These are phyloP conservation scores for Lentinula lateritia DNA, from an alignment of 768 basidiomycete species.

Conservation along the genomic window DNA sequence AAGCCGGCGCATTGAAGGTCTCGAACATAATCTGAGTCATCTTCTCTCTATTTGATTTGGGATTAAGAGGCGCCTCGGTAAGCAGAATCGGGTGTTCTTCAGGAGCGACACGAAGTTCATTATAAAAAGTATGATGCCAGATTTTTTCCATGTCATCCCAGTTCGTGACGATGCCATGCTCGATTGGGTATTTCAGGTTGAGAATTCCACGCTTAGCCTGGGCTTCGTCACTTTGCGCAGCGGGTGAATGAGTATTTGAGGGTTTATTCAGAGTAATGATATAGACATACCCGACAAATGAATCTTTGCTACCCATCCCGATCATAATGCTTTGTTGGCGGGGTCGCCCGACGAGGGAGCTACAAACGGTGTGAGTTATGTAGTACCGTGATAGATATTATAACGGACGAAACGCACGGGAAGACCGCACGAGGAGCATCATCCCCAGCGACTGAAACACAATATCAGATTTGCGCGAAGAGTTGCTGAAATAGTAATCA, in stretches of 20 bases:
- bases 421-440: constrained; percentile 92
- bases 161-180: constrained; percentile 94
- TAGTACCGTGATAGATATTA: background rate
- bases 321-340: constrained; percentile 96
- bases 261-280: background rate
- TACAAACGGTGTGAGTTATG: constrained; percentile 18
- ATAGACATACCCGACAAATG: constrained; percentile 78
- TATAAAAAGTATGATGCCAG: constrained; percentile 96
- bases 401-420: constrained; percentile 56
- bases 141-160: constrained; percentile 99
- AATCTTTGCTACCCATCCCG: constrained; percentile 95
- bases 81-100: constrained; percentile 48
- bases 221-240: constrained; percentile 66
- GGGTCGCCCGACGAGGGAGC: constrained; percentile 91
- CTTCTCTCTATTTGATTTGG: constrained; percentile 63
- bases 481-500: constrained; percentile 17
- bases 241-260: constrained; percentile 13
- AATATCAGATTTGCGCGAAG: constrained; percentile 11
- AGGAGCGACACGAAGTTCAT: constrained; percentile 72
- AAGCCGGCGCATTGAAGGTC: constrained; percentile 68
- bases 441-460: constrained; percentile 66
- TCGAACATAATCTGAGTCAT: constrained; percentile 74
- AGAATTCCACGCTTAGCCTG: constrained; percentile 95
- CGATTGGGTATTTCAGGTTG: constrained; percentile 88
- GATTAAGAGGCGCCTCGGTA: constrained; percentile 65